Evolutionary conservation across 2,329 filamentous ascomycete species (phyloP).

Genomic region (Diaporthe sp.): DNA sequence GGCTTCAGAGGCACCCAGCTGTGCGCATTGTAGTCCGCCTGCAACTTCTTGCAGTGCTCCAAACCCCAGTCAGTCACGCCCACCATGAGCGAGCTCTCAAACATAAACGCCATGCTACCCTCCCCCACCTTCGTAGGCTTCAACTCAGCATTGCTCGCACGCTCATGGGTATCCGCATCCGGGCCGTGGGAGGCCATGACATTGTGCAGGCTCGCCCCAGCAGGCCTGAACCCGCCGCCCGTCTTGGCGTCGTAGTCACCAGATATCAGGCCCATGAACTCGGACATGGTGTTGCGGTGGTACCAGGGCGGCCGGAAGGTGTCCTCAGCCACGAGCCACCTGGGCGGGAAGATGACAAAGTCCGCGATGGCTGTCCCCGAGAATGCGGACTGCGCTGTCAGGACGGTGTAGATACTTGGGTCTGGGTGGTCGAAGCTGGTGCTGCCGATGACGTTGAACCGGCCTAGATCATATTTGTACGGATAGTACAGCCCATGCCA

Average conservation of each 20-base stretch:
- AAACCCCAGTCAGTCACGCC: constrained; percentile 80
- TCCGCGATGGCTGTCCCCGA: constrained; percentile 77
- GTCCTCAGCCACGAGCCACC: constrained; percentile 78
- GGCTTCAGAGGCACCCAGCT: constrained; percentile 81
- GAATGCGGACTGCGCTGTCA: constrained; percentile 72
- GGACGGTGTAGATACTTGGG: constrained; percentile 81
- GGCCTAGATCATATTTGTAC: constrained; percentile 85
- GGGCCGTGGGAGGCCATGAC: constrained; percentile 79
- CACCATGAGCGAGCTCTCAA: constrained; percentile 78
- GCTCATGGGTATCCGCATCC: constrained; percentile 69
- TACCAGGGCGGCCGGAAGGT: constrained; percentile 82
- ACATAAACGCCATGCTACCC: constrained; percentile 78
- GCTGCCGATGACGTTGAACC: constrained; percentile 82
- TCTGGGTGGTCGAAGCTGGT: constrained; percentile 84
- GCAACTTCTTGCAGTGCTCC: constrained; percentile 69
- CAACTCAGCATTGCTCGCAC: constrained; percentile 68
- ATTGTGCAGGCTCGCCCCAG: constrained; percentile 75
- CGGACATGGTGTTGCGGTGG: constrained; percentile 77
- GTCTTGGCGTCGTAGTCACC: constrained; percentile 74
- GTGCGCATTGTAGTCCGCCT: constrained; percentile 81
- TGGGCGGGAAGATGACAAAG: constrained; percentile 80
- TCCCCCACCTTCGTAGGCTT: constrained; percentile 70
- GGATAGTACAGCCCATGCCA: constrained; percentile 88
- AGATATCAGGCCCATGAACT: constrained; percentile 74
- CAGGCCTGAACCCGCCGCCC: constrained; percentile 70